Percentiles rank a stretch among this genome's conserved stretches.
phyloP scores from a whole-genome alignment of 345 rosid species.

The Alliaria petiolata region DNA sequence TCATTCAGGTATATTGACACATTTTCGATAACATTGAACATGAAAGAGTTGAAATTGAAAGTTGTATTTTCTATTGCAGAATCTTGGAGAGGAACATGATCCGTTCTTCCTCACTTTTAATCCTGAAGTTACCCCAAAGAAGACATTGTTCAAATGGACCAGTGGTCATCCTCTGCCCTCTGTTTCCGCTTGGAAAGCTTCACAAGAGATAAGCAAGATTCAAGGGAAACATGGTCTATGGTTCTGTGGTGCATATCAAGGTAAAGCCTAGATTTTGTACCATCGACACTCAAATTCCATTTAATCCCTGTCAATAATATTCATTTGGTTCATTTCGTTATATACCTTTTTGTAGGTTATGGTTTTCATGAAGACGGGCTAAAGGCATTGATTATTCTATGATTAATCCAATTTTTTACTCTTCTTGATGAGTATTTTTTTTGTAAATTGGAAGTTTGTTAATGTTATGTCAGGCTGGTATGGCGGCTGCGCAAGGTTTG shows the following conservation, averaged over 20 bases:
- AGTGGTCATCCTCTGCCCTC: constrained; percentile 76
- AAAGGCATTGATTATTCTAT: constrained; percentile 41
- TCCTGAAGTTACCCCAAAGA: constrained; percentile 50
- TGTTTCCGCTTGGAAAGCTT: constrained; percentile 67
- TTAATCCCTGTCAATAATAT: background rate
- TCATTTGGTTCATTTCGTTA: background rate
- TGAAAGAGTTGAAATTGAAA: background rate
- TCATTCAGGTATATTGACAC: constrained; percentile 53
- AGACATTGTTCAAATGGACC: constrained; percentile 55
- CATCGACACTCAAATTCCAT: background rate
- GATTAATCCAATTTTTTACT: background rate
- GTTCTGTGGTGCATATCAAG: constrained; percentile 86
- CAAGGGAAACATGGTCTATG: constrained; percentile 76
- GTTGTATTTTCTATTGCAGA: constrained; percentile 36
- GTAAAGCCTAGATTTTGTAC: constrained; percentile 24
- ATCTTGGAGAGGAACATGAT: constrained; percentile 51
- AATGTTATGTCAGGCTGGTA: constrained; percentile 45
- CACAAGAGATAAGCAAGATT: constrained; percentile 51
- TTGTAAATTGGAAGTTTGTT: background rate
- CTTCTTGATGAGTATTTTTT: background rate
- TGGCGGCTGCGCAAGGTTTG: constrained; percentile 52
- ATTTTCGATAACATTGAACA: background rate
- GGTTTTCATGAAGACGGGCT: constrained; percentile 89
- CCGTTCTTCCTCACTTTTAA: constrained; percentile 71
- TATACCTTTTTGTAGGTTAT: constrained; percentile 42